These are phyloP conservation scores for Kodamaea anthophila DNA, from an alignment of 1,139 yeast genomes.

Conservation along the genomic window DNA sequence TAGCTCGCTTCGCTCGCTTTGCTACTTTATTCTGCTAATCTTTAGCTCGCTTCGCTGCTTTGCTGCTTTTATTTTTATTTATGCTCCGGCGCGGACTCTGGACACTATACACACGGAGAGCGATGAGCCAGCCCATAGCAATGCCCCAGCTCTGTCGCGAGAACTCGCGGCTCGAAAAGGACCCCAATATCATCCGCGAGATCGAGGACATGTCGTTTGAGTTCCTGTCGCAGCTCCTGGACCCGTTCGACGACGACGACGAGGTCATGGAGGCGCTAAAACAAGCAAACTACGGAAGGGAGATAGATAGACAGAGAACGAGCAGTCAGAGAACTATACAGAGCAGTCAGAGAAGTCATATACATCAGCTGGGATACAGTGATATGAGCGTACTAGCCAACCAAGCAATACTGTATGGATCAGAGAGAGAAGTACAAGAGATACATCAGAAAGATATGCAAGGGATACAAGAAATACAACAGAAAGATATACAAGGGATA, in stretches of 20 bases:
- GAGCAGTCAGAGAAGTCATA: conserved; percentile 6
- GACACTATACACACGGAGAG: no score
- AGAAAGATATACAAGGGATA: not conserved
- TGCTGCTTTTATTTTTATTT: no score
- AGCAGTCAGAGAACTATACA: no score
- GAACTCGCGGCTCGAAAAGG: conserved; percentile 5
- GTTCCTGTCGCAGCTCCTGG: conserved; percentile 2
- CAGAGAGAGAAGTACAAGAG: conserved; percentile 6
- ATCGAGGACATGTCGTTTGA: conserved; percentile 5
- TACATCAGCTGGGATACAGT: no score
- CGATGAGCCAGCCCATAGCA: not conserved
- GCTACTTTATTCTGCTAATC: no score
- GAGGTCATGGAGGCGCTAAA: conserved; percentile 5
- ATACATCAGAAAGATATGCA: conserved; percentile 6
- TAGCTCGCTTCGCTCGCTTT: no score
- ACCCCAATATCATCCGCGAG: conserved; percentile 6
- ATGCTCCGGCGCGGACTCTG: no score
- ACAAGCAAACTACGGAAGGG: not conserved
- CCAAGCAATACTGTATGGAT: no score
- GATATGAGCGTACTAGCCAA: no score
- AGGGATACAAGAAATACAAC: conserved; percentile 4
- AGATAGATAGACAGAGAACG: not conserved
- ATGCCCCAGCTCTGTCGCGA: conserved; percentile 2
- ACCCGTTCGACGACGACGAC: conserved; percentile 7
- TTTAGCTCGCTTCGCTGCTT: no score